A percentile compares a stretch with the other conserved stretches of the same genome.
Evolutionary conservation across 2,329 filamentous ascomycete genomes (phyloP).

Genomic region (Sporothrix brasiliensis): DNA sequence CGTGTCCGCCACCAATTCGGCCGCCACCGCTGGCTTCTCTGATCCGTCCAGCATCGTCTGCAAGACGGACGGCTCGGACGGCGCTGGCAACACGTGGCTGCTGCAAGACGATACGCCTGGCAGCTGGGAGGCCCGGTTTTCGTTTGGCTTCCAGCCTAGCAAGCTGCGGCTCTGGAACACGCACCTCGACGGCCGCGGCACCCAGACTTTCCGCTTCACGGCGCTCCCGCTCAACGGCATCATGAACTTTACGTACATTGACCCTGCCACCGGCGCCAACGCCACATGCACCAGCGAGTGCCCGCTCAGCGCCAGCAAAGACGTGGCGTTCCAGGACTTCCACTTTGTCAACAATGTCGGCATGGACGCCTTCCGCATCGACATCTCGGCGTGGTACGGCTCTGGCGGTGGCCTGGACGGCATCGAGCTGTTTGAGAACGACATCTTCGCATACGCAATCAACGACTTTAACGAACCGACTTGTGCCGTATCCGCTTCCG

Average conservation of each 20-base stretch:
- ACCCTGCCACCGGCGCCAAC: constrained; percentile 69
- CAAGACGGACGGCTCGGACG: constrained; percentile 67
- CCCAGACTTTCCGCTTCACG: constrained; percentile 83
- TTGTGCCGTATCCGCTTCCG: constrained; percentile 66
- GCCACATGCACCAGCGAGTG: constrained; percentile 78
- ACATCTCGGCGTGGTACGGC: constrained; percentile 87
- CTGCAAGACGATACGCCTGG: constrained; percentile 74
- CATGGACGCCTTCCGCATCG: constrained; percentile 84
- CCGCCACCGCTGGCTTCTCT: constrained; percentile 64
- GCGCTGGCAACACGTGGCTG: constrained; percentile 79
- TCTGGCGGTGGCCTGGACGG: constrained; percentile 80
- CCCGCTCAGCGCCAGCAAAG: constrained; percentile 73
- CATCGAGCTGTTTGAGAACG: constrained; percentile 83
- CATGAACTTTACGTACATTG: constrained; percentile 91
- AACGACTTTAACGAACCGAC: constrained; percentile 84
- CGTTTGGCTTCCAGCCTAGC: constrained; percentile 82
- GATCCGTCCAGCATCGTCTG: constrained; percentile 84
- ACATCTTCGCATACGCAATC: constrained; percentile 84
- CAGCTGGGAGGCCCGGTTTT: constrained; percentile 80
- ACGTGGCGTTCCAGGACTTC: constrained; percentile 79
- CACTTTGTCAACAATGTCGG: constrained; percentile 84
- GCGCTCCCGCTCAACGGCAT: constrained; percentile 87
- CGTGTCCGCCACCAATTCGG: constrained; percentile 68
- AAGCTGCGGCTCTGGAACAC: constrained; percentile 90
- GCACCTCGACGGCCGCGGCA: constrained; percentile 78